A percentile compares a stretch with the other conserved stretches of the same genome.
Evolutionary conservation across 257 asterid species (phyloP).

Genomic region (Penstemon barbatus): DNA sequence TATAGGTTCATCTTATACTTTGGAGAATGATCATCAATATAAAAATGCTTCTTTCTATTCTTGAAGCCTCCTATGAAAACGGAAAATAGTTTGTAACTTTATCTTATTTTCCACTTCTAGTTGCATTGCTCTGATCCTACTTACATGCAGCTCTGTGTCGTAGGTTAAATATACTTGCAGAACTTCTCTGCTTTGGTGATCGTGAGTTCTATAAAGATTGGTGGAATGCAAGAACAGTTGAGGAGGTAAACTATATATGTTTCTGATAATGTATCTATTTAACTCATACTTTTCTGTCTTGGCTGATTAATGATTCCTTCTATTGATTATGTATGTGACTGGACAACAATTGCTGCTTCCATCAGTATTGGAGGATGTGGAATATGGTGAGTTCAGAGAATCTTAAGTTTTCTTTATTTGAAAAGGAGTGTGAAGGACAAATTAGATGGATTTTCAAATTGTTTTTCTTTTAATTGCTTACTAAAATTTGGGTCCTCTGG

Average conservation of each 20-base stretch:
- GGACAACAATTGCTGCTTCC: constrained; percentile 37
- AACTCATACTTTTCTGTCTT: neutral
- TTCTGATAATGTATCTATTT: neutral
- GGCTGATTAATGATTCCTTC: constrained; percentile 25
- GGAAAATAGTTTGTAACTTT: constrained; percentile 17
- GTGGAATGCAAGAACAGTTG: constrained; percentile 99
- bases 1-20: neutral
- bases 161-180: constrained; percentile 99
- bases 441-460: neutral
- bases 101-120: constrained; percentile 8
- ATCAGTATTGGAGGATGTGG: constrained; percentile 99
- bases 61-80: constrained; percentile 11
- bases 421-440: neutral
- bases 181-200: constrained; percentile 88
- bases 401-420: no score
- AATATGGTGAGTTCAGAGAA: constrained; percentile 68
- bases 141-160: constrained; percentile 42
- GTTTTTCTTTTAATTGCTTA: neutral
- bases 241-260: constrained; percentile 63
- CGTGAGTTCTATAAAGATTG: constrained; percentile 99
- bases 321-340: constrained; percentile 28
- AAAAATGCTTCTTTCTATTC: neutral
- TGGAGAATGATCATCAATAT: neutral
- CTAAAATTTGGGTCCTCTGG: no score
- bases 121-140: constrained; percentile 37